phyloP scores from a whole-genome alignment of 352 stramenopile species.

The Globisporangium emineosum region DNA sequence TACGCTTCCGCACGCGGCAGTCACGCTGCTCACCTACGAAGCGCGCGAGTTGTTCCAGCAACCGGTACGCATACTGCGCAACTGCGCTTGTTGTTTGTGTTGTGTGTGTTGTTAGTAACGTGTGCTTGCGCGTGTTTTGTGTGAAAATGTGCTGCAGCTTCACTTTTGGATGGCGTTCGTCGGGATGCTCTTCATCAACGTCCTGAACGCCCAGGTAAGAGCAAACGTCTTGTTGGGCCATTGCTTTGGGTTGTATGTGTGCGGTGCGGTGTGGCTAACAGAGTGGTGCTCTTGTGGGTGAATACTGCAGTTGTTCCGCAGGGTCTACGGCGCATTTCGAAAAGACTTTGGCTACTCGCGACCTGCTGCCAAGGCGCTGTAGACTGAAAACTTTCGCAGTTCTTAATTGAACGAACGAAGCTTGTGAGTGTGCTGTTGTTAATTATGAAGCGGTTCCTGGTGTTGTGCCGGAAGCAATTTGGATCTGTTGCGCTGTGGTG shows the following conservation, averaged over 20 bases:
- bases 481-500: no score
- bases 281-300: not conserved
- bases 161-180: slow-evolving; percentile 75
- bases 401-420: no score
- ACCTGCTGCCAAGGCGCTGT: not conserved
- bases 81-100: not conserved
- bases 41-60: slow-evolving; percentile 36
- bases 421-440: no score
- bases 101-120: slow-evolving; percentile 4
- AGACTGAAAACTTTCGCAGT: no score
- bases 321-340: slow-evolving; percentile 47
- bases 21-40: slow-evolving; percentile 49
- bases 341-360: slow-evolving; percentile 35
- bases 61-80: slow-evolving; percentile 16
- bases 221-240: not conserved
- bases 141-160: slow-evolving; percentile 22
- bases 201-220: slow-evolving; percentile 57
- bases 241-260: not conserved
- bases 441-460: no score
- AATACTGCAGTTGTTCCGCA: slow-evolving; percentile 43
- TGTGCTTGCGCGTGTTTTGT: not conserved
- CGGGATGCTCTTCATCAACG: slow-evolving; percentile 74
- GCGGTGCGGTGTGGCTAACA: not conserved
- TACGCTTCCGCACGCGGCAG: slow-evolving; percentile 37
- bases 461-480: no score